A percentile compares a stretch with the other conserved stretches of the same genome.
phyloP scores from a whole-genome alignment of 192 early-diverging fungal genomes.

The Coemansia sp. region DNA sequence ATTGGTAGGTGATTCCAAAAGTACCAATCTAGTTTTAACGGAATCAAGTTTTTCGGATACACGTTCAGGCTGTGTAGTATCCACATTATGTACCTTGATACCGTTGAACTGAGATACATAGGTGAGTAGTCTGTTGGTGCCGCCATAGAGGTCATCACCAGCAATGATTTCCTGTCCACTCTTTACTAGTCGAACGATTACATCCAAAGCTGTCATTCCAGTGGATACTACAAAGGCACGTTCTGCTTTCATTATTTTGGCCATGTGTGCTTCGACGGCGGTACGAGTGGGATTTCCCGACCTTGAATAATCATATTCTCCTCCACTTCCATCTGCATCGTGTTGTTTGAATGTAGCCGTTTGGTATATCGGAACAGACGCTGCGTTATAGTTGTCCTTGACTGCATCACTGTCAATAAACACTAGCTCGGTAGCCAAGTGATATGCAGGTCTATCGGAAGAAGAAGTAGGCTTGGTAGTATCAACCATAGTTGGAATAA shows the following conservation, averaged over 20 bases:
- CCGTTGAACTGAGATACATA: constrained; percentile 75
- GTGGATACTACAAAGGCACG: constrained; percentile 82
- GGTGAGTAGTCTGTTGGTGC: constrained; percentile 90
- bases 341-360: constrained; percentile 95
- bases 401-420: constrained; percentile 63
- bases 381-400: constrained; percentile 83
- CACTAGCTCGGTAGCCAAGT: constrained; percentile 73
- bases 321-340: constrained; percentile 71
- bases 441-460: constrained; percentile 45
- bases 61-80: constrained; percentile 69
- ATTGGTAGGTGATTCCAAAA: constrained; percentile 96
- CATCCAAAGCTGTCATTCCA: constrained; percentile 94
- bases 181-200: constrained; percentile 82
- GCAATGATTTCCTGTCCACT: constrained; percentile 88
- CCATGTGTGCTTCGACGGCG: constrained; percentile 87
- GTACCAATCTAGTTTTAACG: constrained; percentile 75
- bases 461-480: neutral
- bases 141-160: constrained; percentile 96
- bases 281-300: constrained; percentile 98
- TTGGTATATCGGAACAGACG: constrained; percentile 96
- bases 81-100: constrained; percentile 85
- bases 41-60: constrained; percentile 65
- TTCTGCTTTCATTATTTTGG: constrained; percentile 89
- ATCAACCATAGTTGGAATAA: constrained; percentile 7
- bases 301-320: constrained; percentile 92